Base-by-base conservation (phyloP, 1,284 basidiomycete species). In the Tilletiopsis washingtonensis region DNA sequence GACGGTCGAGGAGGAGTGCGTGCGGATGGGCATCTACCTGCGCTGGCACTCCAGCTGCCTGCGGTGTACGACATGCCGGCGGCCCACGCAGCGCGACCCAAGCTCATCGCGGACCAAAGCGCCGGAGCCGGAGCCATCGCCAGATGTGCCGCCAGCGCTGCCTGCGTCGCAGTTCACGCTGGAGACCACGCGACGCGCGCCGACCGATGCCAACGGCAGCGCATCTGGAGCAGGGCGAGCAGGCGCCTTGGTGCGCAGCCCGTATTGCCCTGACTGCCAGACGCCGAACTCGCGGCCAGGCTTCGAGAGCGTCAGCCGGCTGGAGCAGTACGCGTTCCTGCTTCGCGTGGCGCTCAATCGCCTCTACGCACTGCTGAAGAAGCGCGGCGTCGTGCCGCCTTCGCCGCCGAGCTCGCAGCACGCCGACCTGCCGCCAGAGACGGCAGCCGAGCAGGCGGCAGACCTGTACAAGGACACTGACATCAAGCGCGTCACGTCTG, bases 311-410 rank as follows among this genome's bases (percentile, higher is more conserved):
- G 93, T 96, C 15, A 90, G 91, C 46, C 80, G 93, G 54, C 77
- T 99, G 61, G 93, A 99, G 77, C 93, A 99, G 74, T 99, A 96
- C 74, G 88, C 94, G 0, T 99, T 94, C 78, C 76, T 99, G 54
- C 78, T 99, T 47, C 91, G 97, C 64, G 94, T 98, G 17, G 94
- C 93, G 4, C 79, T 99, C 49, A 81, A 91, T 59, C 81, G 93
- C 64, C 78, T 99, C 48, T 96, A 91, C 75, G 81, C 89, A 39
- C 79, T 97, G 51, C 78, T 97, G 69, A 86, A 89, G 77, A 87
- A 89, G 76, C 84, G 90, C 60, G 91, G 91, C 25, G 85, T 91
- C 19, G 86, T 96, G 23, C 84, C 88, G 34, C 76, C 84, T 41
- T 83, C 83, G 14, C 83, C 85, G 54, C 49, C 61, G 23, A 59